These are phyloP conservation scores for Dactylellina sp. DNA, from an alignment of 2,329 filamentous ascomycete genomes.

Conservation along the genomic window DNA sequence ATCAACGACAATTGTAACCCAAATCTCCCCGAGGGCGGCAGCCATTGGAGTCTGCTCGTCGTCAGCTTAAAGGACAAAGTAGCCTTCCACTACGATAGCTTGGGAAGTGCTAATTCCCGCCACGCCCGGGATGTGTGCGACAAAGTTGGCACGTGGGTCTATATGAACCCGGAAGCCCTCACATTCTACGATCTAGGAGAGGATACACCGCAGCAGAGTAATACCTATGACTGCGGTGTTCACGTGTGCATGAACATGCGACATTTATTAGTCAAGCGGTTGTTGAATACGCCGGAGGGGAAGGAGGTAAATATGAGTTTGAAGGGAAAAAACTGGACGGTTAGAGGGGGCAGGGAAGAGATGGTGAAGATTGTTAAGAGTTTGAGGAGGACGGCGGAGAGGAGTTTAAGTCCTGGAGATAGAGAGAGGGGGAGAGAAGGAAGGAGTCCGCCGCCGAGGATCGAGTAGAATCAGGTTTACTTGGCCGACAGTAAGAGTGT, in stretches of 20 bases:
- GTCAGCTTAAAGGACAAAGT: slow-evolving; percentile 89
- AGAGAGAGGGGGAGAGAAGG: slow-evolving; percentile 56
- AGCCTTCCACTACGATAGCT: slow-evolving; percentile 95
- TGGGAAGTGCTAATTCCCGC: slow-evolving; percentile 78
- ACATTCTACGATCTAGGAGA: slow-evolving; percentile 80
- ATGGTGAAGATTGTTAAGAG: slow-evolving; percentile 91
- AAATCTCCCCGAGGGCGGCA: slow-evolving; percentile 83
- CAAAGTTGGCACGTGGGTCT: slow-evolving; percentile 77
- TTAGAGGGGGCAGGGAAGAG: slow-evolving; percentile 82
- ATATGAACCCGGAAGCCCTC: slow-evolving; percentile 67
- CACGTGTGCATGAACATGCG: slow-evolving; percentile 97
- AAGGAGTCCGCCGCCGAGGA: slow-evolving; percentile 58
- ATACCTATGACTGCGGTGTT: slow-evolving; percentile 92
- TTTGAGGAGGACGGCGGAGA: slow-evolving; percentile 86
- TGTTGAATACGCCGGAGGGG: slow-evolving; percentile 80
- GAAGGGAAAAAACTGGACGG: slow-evolving; percentile 84
- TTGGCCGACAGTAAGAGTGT: too few species aligned
- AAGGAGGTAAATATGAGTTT: slow-evolving; percentile 96
- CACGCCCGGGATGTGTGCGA: slow-evolving; percentile 78
- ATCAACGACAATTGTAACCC: slow-evolving; percentile 89
- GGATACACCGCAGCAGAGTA: slow-evolving; percentile 90
- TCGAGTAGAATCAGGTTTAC: slow-evolving; percentile 51
- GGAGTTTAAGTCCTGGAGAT: slow-evolving; percentile 66
- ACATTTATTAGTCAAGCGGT: slow-evolving; percentile 84
- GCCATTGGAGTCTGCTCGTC: slow-evolving; percentile 93